Conservation (phyloP, 2,329 filamentous ascomycete genomes). For the Fusarium goolgardi region DNA sequence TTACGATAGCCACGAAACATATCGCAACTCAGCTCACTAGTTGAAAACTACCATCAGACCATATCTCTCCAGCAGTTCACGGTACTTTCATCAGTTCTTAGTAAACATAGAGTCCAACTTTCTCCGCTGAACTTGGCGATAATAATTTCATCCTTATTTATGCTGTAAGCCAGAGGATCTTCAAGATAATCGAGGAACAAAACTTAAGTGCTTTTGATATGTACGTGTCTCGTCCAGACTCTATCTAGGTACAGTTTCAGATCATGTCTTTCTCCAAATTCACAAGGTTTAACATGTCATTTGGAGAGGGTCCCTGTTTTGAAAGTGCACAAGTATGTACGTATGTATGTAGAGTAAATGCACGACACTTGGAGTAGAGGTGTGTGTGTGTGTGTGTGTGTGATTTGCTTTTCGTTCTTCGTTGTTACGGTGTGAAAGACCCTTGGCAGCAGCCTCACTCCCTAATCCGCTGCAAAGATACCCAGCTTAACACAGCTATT, state of each 20-base stretch:
- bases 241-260: conserved; percentile 11
- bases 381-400: not conserved
- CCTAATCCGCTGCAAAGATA: not conserved
- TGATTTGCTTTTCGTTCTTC: conserved; percentile 21
- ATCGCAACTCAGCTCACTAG: not conserved
- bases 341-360: conserved; percentile 11
- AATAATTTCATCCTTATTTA: not conserved
- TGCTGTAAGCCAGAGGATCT: not conserved
- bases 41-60: not conserved
- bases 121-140: not conserved
- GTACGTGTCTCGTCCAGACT: conserved; percentile 6
- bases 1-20: not conserved
- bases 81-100: not conserved
- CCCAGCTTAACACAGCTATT: not conserved
- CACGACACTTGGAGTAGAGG: conserved; percentile 7
- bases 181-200: conserved; percentile 14
- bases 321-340: conserved; percentile 17
- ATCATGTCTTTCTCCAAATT: conserved; percentile 9
- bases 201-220: conserved; percentile 8
- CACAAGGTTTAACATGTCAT: conserved; percentile 19
- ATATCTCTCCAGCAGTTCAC: not conserved
- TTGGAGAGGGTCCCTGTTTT: conserved; percentile 5
- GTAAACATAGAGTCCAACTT: not conserved
- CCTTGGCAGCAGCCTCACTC: not conserved
- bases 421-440: not conserved